Conservation (phyloP, 2,329 filamentous ascomycete genomes). For the Ophiosphaerella narmari region DNA sequence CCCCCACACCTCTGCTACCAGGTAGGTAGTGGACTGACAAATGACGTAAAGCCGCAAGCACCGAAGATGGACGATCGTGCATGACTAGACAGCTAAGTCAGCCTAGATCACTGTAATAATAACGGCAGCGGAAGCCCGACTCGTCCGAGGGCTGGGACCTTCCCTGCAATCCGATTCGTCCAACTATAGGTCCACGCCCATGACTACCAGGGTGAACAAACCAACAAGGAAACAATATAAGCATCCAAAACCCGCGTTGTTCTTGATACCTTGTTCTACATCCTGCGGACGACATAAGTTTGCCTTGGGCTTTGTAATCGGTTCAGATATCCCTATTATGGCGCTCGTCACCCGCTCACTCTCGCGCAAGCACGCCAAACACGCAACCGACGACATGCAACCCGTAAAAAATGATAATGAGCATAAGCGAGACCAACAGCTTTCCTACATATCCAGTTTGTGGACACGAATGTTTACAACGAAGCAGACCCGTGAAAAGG, state of each 20-base stretch:
- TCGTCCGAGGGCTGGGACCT: conserved; percentile 25
- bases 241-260: conserved; percentile 7
- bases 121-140: conserved; percentile 20
- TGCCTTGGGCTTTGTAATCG: conserved; percentile 19
- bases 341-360: conserved; percentile 35
- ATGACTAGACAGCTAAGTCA: conserved; percentile 7
- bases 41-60: conserved; percentile 5
- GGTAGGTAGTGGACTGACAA: conserved; percentile 9
- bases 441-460: conserved; percentile 18
- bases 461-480: conserved; percentile 25
- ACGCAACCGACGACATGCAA: conserved; percentile 10
- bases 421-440: conserved; percentile 15
- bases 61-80: conserved; percentile 19
- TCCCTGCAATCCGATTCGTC: conserved; percentile 38
- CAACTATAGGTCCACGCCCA: conserved; percentile 3
- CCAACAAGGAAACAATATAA: conserved; percentile 27
- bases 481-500: conserved; percentile 19
- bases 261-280: no score
- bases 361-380: conserved; percentile 30
- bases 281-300: conserved; percentile 22
- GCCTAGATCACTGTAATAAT: neutral
- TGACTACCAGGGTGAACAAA: conserved; percentile 11
- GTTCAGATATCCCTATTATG: conserved; percentile 26
- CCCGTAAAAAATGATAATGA: conserved; percentile 17
- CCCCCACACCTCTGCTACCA: conserved; percentile 1